Evolutionary conservation across 371 early-diverging fungal species (phyloP).

Genomic region (Saksenaea vasiformis): DNA sequence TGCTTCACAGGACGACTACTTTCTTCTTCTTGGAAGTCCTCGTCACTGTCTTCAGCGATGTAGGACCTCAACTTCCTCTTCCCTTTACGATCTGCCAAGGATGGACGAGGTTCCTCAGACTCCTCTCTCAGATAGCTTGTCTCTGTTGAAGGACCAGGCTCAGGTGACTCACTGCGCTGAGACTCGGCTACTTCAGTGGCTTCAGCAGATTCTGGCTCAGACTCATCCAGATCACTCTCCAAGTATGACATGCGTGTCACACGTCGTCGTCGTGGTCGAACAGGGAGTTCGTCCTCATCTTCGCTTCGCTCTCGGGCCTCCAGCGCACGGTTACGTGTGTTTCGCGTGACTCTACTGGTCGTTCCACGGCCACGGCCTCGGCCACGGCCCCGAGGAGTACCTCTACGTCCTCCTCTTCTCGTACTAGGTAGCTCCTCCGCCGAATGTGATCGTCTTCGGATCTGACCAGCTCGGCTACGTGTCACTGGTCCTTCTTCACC

Average conservation of each 20-base stretch:
- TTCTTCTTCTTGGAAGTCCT: conserved; percentile 33
- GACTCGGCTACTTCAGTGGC: conserved; percentile 31
- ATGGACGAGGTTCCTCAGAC: background rate
- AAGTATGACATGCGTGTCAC: conserved; percentile 35
- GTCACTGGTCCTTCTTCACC: conserved; percentile 41
- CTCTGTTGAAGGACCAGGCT: conserved; percentile 20
- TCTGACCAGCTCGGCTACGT: conserved; percentile 35
- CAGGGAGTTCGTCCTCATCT: conserved; percentile 31
- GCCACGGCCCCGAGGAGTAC: conserved; percentile 12
- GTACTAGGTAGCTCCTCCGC: conserved; percentile 9
- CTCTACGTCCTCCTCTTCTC: conserved; percentile 1
- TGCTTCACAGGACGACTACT: conserved; percentile 15
- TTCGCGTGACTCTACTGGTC: conserved; percentile 14
- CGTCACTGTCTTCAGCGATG: conserved; percentile 24
- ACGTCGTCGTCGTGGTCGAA: conserved; percentile 52
- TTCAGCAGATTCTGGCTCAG: conserved; percentile 33
- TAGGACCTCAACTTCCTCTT: conserved; percentile 30
- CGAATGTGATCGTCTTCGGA: conserved; percentile 5
- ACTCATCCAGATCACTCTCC: conserved; percentile 56
- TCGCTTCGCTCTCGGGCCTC: conserved; percentile 27
- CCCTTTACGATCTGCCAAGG: conserved; percentile 33
- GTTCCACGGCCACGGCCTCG: conserved; percentile 14
- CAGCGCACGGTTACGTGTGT: conserved; percentile 25
- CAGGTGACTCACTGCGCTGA: conserved; percentile 23
- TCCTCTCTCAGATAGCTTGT: background rate